Conservation (phyloP, 768 basidiomycete species). For the Gloeopeniophorella convolvens region DNA sequence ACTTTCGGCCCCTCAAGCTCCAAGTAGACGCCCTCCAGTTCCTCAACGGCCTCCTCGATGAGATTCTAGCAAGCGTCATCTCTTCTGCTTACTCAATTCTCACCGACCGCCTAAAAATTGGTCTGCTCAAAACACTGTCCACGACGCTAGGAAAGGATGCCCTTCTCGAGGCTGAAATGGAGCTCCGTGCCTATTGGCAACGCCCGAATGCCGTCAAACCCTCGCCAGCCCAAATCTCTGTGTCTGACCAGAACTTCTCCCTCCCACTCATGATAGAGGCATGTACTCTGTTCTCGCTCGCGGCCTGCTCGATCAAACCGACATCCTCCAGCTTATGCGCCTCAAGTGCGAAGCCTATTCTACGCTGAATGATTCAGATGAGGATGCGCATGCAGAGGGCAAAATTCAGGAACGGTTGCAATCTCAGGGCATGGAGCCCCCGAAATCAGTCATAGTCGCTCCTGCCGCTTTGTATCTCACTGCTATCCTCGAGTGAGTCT, state of each 20-base stretch:
- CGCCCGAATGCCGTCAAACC: conserved; percentile 42
- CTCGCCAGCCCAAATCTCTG: conserved; percentile 31
- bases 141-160: conserved; percentile 88
- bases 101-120: conserved; percentile 67
- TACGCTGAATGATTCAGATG: conserved; percentile 73
- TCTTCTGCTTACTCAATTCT: conserved; percentile 57
- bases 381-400: conserved; percentile 59
- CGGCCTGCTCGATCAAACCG: conserved; percentile 10
- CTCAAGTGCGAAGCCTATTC: conserved; percentile 89
- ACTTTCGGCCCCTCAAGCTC: conserved; percentile 87
- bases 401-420: conserved; percentile 60
- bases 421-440: conserved; percentile 33
- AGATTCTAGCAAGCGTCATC: conserved; percentile 72
- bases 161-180: conserved; percentile 87
- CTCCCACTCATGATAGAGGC: conserved; percentile 76
- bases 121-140: conserved; percentile 65
- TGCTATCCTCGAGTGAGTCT: conserved; percentile 83
- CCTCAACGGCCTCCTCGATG: conserved; percentile 80
- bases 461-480: conserved; percentile 88
- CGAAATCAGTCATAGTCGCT: conserved; percentile 46
- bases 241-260: conserved; percentile 54
- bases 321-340: conserved; percentile 52
- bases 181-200: conserved; percentile 86
- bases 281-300: conserved; percentile 22
- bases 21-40: conserved; percentile 67